Evolutionary conservation across 164 flowering plant genomes (phyloP), one percentile per base, ranked within the genome.

Genomic region (Vitis cinerea): DNA sequence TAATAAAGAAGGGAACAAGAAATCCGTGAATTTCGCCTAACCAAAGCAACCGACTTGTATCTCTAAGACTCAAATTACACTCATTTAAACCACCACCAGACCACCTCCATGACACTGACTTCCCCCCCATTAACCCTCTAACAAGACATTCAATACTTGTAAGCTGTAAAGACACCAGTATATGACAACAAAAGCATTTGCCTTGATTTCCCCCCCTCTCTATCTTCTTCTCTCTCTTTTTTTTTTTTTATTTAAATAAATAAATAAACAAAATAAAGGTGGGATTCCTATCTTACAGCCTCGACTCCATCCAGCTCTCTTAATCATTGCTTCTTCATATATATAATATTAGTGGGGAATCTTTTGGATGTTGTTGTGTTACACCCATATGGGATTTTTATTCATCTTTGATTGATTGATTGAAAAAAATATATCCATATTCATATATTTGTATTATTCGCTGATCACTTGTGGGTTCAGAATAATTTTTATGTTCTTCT

Each of bases 1-100:
- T 67, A 67, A 59, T 73, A 61, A 73, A 73, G 71, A 63, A 29
- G 68, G 64, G 64, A 73, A 68, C 72, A 73, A 57, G 63, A 73
- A 63, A 73, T 68, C 76, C 76, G 76, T 73, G 76, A 68, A 73
- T 68, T 73, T 68, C 68, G 76, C 72, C 72, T 56, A 73, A 68
- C 71, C 71, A 66, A 72, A 65, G 64, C 70, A 52, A 59, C 70
- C 57, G 68, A 71, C 68, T 64, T 64, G 12, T 14, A 54, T 63
- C 10, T 31, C 10, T 2, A n/a, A 59, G 48, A 68, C 29, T 47
- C 52, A 2, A 62, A 47, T n/a, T 62, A 2, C 17, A 9, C 17
- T 47, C 51, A 17, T 44, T 49, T 47, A 67, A 68, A 60, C 9
- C 44, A 0, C 44, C 44, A 31, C 44, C 44, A 23, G 50, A 58